Conservation (phyloP, 805 yeast genomes). For the Nakazawaea wickerhamii region DNA sequence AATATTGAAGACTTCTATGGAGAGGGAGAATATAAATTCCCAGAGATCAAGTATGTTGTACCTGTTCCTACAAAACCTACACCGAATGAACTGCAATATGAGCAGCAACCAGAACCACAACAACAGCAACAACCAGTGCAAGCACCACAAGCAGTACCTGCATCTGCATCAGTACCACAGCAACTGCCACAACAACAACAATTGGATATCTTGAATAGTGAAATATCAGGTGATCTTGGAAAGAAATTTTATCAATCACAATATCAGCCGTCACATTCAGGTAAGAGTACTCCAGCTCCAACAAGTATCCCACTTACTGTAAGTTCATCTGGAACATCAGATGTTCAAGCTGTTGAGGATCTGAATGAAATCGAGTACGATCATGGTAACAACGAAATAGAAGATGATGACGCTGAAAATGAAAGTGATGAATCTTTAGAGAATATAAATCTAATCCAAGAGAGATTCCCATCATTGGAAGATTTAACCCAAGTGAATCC, state of each 20-base stretch:
- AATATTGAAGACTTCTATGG: conserved; percentile 37
- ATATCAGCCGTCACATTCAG: conserved; percentile 9
- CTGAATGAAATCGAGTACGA: conserved; percentile 7
- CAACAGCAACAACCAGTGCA: no score
- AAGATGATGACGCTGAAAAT: not conserved
- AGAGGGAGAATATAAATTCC: conserved; percentile 24
- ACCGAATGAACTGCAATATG: conserved; percentile 28
- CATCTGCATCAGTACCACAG: conserved; percentile 24
- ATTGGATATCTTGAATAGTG: conserved; percentile 25
- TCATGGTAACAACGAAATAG: conserved; percentile 13
- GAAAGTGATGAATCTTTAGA: conserved; percentile 27
- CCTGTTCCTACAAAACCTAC: conserved; percentile 33
- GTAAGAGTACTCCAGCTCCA: conserved; percentile 1
- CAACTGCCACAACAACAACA: conserved; percentile 33
- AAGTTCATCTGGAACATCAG: not conserved
- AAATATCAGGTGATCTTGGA: conserved; percentile 1
- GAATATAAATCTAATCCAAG: conserved; percentile 40
- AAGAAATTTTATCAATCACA: conserved; percentile 11
- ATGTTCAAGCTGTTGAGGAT: not conserved
- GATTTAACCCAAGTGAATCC: conserved; percentile 14
- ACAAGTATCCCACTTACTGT: not conserved
- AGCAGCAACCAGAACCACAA: conserved; percentile 38
- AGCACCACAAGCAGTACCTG: no score
- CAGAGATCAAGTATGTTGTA: conserved; percentile 36
- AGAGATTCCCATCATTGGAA: conserved; percentile 47